Base-by-base conservation (phyloP, 192 early-diverging fungal genomes). In the Coemansia brasiliensis region DNA sequence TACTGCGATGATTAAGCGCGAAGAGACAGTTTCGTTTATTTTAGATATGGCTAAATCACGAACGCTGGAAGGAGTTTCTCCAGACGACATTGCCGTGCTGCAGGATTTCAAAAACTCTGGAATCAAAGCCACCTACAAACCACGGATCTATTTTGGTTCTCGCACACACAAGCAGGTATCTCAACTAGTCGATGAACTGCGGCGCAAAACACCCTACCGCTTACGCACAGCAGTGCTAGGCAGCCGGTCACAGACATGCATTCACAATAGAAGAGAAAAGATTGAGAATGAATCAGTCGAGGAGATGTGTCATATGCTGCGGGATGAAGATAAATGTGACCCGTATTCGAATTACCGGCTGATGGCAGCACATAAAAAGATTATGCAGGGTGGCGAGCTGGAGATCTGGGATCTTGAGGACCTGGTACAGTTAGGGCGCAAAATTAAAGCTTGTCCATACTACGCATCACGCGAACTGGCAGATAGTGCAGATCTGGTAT, bases 341-440 rank as follows among this genome's bases (percentile, higher is more conserved):
- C 56, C 63, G 0, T 57, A 50, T 22, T 18, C 13, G 8, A 13
- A 22, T 1, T 63, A 39, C 11, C 64, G 55, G 12, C 20, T 21
- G 6, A 29, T 68, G 1, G 1, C 56, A 2, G 50, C 27, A 2
- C 38, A 50, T 24, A 35, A 52, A 20, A 59, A 50, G n/a, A 18
- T 72, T 3, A n/a, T 24, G 26, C 45, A 7, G 3, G 57, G 52
- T 2, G 66, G 69, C 6, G 46, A 57, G 6, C 29, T 57, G 13
- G 65, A 80, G 58, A 70, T 86, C 51, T 85, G 83, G 83, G 84
- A 87, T 37, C 66, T 87, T 10, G 85, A 87, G 52, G 85, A 87
- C 39, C 49, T 87, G 17, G 79, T 72, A 4, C 58, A 48, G 0
- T 24, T 83, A 9, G 83, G 77, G 5, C 72, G 52, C 41, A 21